Conservation (phyloP, 2,329 filamentous ascomycete species). For the Cladosporium cucumerinum region DNA sequence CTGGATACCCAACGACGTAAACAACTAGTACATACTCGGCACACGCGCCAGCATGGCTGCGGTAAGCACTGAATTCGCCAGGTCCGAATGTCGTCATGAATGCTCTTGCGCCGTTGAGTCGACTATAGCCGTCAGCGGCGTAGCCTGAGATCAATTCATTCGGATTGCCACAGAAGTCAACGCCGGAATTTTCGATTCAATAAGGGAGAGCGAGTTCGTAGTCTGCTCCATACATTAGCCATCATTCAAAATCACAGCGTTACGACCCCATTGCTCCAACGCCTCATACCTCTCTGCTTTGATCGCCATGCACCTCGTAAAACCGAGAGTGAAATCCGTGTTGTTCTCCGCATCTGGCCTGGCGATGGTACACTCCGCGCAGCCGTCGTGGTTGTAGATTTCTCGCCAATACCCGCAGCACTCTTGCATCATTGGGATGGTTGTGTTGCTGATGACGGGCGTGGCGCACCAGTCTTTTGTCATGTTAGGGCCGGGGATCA, state of each 20-base stretch:
- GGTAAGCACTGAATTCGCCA: constrained; percentile 64
- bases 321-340: not conserved
- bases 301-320: not conserved
- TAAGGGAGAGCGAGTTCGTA: constrained; percentile 37
- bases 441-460: not conserved
- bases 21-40: constrained; percentile 68
- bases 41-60: constrained; percentile 70
- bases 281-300: no score
- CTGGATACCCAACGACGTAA: constrained; percentile 56
- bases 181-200: constrained; percentile 33
- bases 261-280: no score
- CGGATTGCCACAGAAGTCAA: constrained; percentile 38
- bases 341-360: no score
- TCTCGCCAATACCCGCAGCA: not conserved
- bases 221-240: constrained; percentile 29
- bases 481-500: not conserved
- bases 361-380: not conserved
- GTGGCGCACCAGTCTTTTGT: not conserved
- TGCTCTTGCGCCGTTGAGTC: constrained; percentile 67
- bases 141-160: constrained; percentile 49
- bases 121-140: constrained; percentile 75
- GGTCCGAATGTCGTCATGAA: constrained; percentile 75
- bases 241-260: not conserved
- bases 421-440: not conserved
- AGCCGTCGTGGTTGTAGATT: not conserved